These are phyloP conservation scores for Nicotiana undulata DNA, from an alignment of 257 asterid species.

Conservation along the genomic window DNA sequence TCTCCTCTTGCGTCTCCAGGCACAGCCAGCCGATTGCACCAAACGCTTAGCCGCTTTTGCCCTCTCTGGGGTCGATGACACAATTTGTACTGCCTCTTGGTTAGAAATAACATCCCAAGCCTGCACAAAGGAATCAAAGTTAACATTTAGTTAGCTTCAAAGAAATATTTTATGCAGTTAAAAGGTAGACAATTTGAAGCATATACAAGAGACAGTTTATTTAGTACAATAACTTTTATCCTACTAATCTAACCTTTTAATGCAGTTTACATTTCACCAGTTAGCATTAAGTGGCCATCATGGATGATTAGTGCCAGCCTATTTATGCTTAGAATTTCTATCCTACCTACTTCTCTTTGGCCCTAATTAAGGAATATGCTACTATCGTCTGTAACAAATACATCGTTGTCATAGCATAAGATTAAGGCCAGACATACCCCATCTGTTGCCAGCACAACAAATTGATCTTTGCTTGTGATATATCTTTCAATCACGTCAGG, in stretches of 20 bases:
- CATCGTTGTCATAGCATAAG: neutral
- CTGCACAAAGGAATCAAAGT: slow-evolving; percentile 24
- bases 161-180: neutral
- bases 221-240: neutral
- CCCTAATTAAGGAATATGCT: neutral
- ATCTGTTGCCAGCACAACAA: slow-evolving; percentile 82
- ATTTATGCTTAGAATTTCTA: neutral
- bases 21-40: slow-evolving; percentile 56
- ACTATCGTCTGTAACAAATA: neutral
- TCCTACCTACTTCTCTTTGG: neutral
- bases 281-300: no score
- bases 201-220: neutral
- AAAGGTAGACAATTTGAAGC: neutral
- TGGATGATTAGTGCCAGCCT: no score
- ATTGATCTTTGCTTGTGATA: slow-evolving; percentile 61
- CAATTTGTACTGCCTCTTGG: slow-evolving; percentile 80
- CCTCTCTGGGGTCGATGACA: slow-evolving; percentile 39
- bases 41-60: slow-evolving; percentile 66
- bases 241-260: no score
- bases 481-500: slow-evolving; percentile 80
- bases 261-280: no score
- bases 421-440: slow-evolving; percentile 48
- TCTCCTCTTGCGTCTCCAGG: slow-evolving; percentile 76
- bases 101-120: slow-evolving; percentile 95
- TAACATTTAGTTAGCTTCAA: neutral